phyloP scores from a whole-genome alignment of 352 stramenopile species.

The Phytophthora fragariae region DNA sequence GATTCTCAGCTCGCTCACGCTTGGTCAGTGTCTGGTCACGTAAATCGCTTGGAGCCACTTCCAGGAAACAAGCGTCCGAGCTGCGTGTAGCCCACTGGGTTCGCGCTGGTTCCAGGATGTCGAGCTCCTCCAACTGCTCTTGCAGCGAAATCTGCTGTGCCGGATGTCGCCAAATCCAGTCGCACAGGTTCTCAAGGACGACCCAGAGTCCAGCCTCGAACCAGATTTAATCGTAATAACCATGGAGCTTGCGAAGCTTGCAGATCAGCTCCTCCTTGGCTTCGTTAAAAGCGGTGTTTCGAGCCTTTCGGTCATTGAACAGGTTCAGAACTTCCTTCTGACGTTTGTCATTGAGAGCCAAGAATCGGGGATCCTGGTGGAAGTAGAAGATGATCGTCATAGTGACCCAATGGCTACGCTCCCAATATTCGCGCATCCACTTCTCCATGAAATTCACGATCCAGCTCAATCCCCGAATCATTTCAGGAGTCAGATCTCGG shows the following conservation, averaged over 20 bases:
- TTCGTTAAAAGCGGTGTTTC: neutral
- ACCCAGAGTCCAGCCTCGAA: neutral
- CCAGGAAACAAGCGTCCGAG: too few species aligned
- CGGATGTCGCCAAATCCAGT: neutral
- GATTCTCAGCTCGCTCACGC: too few species aligned
- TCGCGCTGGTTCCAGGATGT: neutral
- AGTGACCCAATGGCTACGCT: conserved; percentile 1
- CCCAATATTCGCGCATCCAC: conserved; percentile 1
- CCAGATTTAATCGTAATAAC: neutral
- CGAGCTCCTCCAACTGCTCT: too few species aligned
- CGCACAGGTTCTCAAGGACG: neutral
- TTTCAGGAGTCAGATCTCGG: neutral
- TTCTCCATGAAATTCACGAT: conserved; percentile 2
- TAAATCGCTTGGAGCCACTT: too few species aligned
- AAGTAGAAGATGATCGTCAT: neutral
- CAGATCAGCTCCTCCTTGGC: neutral
- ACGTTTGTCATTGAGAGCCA: neutral
- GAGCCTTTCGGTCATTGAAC: neutral
- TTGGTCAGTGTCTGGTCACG: too few species aligned
- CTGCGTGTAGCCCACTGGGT: too few species aligned
- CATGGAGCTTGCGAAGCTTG: neutral
- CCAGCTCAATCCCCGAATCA: too few species aligned
- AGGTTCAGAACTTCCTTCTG: neutral
- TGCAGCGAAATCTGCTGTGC: neutral
- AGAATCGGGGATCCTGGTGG: neutral